phyloP scores from a whole-genome alignment of 2,329 filamentous ascomycete species.

The Xylariomycetidae sp. region DNA sequence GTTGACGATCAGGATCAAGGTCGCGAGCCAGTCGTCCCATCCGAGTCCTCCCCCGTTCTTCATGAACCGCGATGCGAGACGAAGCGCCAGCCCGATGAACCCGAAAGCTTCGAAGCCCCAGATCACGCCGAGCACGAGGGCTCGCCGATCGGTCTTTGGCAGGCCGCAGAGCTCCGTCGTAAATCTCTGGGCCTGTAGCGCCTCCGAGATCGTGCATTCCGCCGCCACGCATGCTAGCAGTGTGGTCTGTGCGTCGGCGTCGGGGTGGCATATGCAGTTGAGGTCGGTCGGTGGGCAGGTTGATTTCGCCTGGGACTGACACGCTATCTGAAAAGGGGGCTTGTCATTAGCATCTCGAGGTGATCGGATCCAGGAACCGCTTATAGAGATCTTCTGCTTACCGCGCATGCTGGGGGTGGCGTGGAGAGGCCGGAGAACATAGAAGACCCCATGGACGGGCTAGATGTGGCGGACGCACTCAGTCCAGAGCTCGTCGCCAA shows the following conservation, averaged over 20 bases:
- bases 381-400: background rate
- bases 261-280: background rate
- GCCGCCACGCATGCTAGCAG: background rate
- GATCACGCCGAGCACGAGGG: background rate
- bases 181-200: conserved; percentile 2
- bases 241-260: background rate
- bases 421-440: background rate
- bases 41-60: conserved; percentile 1
- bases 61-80: conserved; percentile 1
- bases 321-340: background rate
- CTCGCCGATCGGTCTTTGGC: background rate
- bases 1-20: background rate
- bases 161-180: conserved; percentile 1
- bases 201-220: conserved; percentile 1
- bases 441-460: too few relatives aligned
- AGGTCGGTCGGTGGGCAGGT: background rate
- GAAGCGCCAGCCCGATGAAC: background rate
- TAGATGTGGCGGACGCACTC: too few relatives aligned
- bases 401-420: background rate
- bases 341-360: too few relatives aligned
- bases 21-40: conserved; percentile 2
- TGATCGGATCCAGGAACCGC: background rate
- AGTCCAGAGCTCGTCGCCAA: too few relatives aligned
- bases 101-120: conserved; percentile 1
- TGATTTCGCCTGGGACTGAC: background rate